Evolutionary conservation across 176 grass and related monocot genomes (phyloP).

Genomic region (Coix lacrymajobi): DNA sequence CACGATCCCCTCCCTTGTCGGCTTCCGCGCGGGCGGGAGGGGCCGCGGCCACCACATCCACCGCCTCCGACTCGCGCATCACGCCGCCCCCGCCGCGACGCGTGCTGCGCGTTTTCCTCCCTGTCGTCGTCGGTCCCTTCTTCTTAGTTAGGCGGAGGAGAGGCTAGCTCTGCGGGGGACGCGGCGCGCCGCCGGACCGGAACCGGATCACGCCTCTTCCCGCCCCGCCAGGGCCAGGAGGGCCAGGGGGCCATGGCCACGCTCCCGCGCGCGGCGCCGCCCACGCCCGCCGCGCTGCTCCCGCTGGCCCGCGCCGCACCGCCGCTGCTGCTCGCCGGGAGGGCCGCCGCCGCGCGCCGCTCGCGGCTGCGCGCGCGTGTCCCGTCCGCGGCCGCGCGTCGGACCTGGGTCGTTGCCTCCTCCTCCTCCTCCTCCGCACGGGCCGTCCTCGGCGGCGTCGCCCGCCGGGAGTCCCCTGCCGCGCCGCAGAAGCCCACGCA

Average conservation of each 20-base stretch:
- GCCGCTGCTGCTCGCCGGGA: constrained; percentile 50
- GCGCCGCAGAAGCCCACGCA: constrained; percentile 27
- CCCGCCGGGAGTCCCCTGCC: not conserved
- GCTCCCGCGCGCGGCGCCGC: constrained; percentile 31
- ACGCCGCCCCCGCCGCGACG: not conserved
- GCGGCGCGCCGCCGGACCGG: constrained; percentile 2
- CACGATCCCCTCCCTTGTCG: constrained; percentile 50
- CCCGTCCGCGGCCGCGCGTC: constrained; percentile 30
- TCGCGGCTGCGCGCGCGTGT: constrained; percentile 24
- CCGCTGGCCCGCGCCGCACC: constrained; percentile 34
- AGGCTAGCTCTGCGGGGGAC: not conserved
- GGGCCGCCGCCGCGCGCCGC: constrained; percentile 25
- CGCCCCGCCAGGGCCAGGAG: not conserved
- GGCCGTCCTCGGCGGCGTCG: constrained; percentile 29
- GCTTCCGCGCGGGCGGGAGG: not conserved
- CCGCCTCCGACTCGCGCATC: not conserved
- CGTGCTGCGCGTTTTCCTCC: not conserved
- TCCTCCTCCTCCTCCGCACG: not conserved
- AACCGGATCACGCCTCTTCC: not conserved
- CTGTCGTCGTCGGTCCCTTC: not conserved
- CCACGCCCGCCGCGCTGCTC: constrained; percentile 15
- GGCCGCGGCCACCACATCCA: not conserved
- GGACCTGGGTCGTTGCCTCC: constrained; percentile 28
- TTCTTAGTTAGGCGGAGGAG: not conserved
- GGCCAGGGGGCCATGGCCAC: constrained; percentile 37